A percentile compares a stretch with the other conserved stretches of the same genome.
Evolutionary conservation across 2,329 filamentous ascomycete genomes (phyloP).

Genomic region (Colletotrichum australisinense): DNA sequence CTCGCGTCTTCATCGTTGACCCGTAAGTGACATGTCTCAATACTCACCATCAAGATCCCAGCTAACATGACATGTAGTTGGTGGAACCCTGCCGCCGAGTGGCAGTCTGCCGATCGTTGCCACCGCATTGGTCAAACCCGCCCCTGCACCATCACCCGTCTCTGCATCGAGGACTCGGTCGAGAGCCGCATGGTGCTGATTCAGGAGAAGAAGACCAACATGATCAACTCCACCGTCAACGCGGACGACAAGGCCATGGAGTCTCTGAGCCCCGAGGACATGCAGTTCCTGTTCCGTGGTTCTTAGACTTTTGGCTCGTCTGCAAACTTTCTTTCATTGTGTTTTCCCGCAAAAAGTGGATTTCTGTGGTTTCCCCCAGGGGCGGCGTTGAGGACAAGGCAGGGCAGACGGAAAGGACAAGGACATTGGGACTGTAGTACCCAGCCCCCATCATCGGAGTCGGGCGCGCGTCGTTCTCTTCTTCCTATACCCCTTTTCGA

Average conservation of each 20-base stretch:
- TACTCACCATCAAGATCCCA: background rate
- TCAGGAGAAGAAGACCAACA: slow-evolving; percentile 98
- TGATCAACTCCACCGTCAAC: slow-evolving; percentile 98
- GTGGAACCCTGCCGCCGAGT: slow-evolving; percentile 99
- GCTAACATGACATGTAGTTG: slow-evolving; percentile 67
- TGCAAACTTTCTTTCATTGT: background rate
- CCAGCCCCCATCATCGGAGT: slow-evolving; percentile 3
- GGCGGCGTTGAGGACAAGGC: slow-evolving; percentile 14
- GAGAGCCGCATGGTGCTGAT: slow-evolving; percentile 95
- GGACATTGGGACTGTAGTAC: background rate
- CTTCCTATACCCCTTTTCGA: slow-evolving; percentile 11
- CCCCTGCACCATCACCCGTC: slow-evolving; percentile 91
- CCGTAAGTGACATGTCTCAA: slow-evolving; percentile 71
- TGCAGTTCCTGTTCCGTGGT: slow-evolving; percentile 96
- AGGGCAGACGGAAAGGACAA: background rate
- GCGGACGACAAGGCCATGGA: slow-evolving; percentile 92
- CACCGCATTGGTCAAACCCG: slow-evolving; percentile 96
- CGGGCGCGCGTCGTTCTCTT: slow-evolving; percentile 3
- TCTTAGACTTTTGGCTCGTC: background rate
- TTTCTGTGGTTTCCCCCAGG: background rate
- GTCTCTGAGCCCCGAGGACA: slow-evolving; percentile 88
- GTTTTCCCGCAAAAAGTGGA: background rate
- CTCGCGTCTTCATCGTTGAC: slow-evolving; percentile 94
- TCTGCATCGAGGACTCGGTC: slow-evolving; percentile 97
- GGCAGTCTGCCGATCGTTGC: slow-evolving; percentile 94